These are phyloP conservation scores for Lineolata rhizophorae DNA, from an alignment of 495 filamentous ascomycete genomes.

Conservation along the genomic window DNA sequence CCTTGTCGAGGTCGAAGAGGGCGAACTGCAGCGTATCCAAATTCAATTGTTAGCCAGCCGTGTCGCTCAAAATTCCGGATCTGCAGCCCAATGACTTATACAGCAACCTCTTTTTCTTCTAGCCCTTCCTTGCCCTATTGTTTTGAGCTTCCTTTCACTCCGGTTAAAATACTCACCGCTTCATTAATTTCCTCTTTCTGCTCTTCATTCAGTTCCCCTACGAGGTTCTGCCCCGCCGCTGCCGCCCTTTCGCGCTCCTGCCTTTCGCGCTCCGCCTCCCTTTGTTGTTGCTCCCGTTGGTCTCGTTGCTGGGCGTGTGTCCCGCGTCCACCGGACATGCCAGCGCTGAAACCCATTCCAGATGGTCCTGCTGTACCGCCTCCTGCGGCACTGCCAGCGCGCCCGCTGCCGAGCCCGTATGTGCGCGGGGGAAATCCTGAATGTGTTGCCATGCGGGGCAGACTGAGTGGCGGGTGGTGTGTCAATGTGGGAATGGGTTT, in stretches of 20 bases:
- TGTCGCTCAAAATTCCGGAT: conserved; percentile 4
- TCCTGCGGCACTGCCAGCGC: too few relatives aligned
- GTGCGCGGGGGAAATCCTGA: conserved; percentile 5
- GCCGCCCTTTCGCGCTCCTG: conserved; percentile 21
- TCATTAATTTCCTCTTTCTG: conserved; percentile 78
- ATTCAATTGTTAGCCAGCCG: background rate
- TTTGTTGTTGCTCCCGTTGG: conserved; percentile 15
- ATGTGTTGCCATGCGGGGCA: conserved; percentile 6
- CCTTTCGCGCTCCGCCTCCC: conserved; percentile 19
- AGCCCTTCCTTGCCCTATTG: background rate
- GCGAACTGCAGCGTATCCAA: conserved; percentile 38
- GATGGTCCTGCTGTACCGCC: too few relatives aligned
- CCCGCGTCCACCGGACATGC: too few relatives aligned
- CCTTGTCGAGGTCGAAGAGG: conserved; percentile 94
- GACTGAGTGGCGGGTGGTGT: too few relatives aligned
- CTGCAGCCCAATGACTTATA: background rate
- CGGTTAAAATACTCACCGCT: conserved; percentile 36
- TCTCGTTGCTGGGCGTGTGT: too few relatives aligned
- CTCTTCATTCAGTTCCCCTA: conserved; percentile 49
- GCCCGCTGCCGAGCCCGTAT: too few relatives aligned
- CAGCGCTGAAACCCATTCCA: too few relatives aligned
- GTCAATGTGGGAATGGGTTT: too few relatives aligned
- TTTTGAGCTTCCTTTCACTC: background rate
- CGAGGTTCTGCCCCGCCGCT: conserved; percentile 11
- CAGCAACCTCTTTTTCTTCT: background rate